phyloP scores from a whole-genome alignment of 1,284 basidiomycete species.

The Malassezia pachydermatis region DNA sequence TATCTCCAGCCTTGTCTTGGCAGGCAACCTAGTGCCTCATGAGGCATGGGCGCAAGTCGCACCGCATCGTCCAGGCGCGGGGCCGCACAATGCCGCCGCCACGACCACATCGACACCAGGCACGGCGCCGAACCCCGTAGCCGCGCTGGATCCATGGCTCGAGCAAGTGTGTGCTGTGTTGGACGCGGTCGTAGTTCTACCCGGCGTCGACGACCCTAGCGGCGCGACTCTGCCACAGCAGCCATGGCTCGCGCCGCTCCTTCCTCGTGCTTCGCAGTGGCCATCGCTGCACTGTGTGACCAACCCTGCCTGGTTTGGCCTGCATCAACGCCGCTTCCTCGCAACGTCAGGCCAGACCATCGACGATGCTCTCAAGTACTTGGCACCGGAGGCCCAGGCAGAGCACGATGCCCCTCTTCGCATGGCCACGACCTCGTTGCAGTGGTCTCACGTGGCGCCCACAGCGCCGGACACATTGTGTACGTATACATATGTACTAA shows the following conservation, averaged over 20 bases:
- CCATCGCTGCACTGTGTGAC: constrained; percentile 68
- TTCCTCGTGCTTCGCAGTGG: constrained; percentile 56
- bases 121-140: not conserved
- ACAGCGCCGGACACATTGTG: constrained; percentile 96
- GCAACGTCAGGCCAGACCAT: constrained; percentile 81
- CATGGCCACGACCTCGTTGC: constrained; percentile 68
- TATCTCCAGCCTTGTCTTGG: constrained; percentile 30
- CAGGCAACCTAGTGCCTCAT: constrained; percentile 31
- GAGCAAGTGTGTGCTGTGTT: constrained; percentile 13
- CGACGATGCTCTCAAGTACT: constrained; percentile 90
- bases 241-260: constrained; percentile 79
- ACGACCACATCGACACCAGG: not conserved
- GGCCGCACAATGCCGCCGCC: too few species aligned
- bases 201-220: constrained; percentile 76
- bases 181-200: constrained; percentile 52
- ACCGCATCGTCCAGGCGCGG: too few species aligned
- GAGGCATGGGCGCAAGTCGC: constrained; percentile 18
- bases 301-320: constrained; percentile 75
- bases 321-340: constrained; percentile 55
- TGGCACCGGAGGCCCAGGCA: constrained; percentile 45
- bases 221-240: constrained; percentile 86
- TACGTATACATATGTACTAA: too few species aligned
- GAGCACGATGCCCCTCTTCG: constrained; percentile 52
- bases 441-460: constrained; percentile 91
- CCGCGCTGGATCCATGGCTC: constrained; percentile 11